Evolutionary conservation across 306 rosid genomes (phyloP), one percentile per base, ranked within the genome.

Genomic region (Spatholobus suberectus): DNA sequence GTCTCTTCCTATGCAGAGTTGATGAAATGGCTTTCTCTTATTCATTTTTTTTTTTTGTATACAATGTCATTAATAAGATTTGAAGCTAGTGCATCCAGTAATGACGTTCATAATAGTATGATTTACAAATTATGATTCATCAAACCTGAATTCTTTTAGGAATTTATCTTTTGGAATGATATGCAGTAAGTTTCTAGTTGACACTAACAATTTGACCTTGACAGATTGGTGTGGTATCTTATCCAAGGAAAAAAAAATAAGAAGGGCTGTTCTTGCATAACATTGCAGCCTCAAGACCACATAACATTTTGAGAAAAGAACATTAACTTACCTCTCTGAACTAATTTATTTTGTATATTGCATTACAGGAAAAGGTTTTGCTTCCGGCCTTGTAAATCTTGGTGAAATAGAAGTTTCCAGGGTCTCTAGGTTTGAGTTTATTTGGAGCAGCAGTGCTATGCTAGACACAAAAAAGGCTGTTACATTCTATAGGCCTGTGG

Each of bases 381-480:
- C 92, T 82, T 87, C 91, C 41, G 97, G 95, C 34, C 80, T 38
- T 61, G 85, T 90, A 34, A 88, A 59, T 84, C 92, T 95, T 2
- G 98, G 98, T 79, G 97, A 90, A 80, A 59, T 93, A 80, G 90
- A 95, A 84, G 98, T 93, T 85, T 75, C 57, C 57, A 88, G 86
- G 86, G 85, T 93, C 68, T 68, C 88, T 52, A 87, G 73, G 68
- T 90, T 93, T 77, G 94, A 88, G 82, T 83, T 85, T 44, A 85
- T 93, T 80, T 95, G 95, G 91, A 69, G 87, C 70, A 79, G 85
- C 85, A 82, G 73, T 77, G 73, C 27, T 44, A 54, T 82, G n/a
- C 74, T 55, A 63, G 83, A 86, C 82, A 82, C 66, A 46, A 86
- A 76, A 24, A 87, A 84, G 15, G 80, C 80, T 80, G 84, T 87